Evolutionary conservation across 2,329 filamentous ascomycete species (phyloP).

Genomic region (Ophiostoma quercus): DNA sequence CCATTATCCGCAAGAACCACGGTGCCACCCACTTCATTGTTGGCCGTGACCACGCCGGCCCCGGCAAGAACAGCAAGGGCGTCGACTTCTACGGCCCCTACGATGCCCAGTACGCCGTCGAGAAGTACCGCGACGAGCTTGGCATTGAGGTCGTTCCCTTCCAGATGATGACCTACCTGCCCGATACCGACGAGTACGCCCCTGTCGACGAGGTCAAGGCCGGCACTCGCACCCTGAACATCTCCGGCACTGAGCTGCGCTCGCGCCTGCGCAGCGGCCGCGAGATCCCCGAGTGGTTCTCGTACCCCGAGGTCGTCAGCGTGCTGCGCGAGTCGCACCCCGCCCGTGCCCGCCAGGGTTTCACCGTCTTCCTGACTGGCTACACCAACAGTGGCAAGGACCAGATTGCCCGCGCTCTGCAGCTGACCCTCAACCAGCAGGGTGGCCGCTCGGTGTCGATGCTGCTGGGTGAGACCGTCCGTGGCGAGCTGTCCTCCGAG

Average conservation of each 20-base stretch:
- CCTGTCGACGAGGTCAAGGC: conserved; percentile 84
- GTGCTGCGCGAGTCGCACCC: conserved; percentile 96
- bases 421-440: conserved; percentile 97
- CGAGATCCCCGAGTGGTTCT: conserved; percentile 99
- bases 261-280: conserved; percentile 83
- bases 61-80: conserved; percentile 96
- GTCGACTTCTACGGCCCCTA: conserved; percentile 98
- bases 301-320: conserved; percentile 95
- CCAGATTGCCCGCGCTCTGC: conserved; percentile 87
- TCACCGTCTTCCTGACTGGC: conserved; percentile 96
- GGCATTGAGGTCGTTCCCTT: conserved; percentile 98
- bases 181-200: conserved; percentile 92
- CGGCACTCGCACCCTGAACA: conserved; percentile 80
- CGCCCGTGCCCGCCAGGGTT: conserved; percentile 83
- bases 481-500: conserved; percentile 85
- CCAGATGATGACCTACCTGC: conserved; percentile 99
- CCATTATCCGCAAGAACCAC: conserved; percentile 99
- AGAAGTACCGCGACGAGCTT: conserved; percentile 94
- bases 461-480: conserved; percentile 91
- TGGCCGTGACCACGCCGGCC: conserved; percentile 94
- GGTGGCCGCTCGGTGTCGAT: conserved; percentile 91
- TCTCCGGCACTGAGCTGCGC: conserved; percentile 85
- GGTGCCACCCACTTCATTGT: conserved; percentile 99
- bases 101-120: conserved; percentile 91
- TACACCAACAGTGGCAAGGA: conserved; percentile 98